phyloP scores from a whole-genome alignment of 2,329 filamentous ascomycete genomes.

The Diaporthe batatas region DNA sequence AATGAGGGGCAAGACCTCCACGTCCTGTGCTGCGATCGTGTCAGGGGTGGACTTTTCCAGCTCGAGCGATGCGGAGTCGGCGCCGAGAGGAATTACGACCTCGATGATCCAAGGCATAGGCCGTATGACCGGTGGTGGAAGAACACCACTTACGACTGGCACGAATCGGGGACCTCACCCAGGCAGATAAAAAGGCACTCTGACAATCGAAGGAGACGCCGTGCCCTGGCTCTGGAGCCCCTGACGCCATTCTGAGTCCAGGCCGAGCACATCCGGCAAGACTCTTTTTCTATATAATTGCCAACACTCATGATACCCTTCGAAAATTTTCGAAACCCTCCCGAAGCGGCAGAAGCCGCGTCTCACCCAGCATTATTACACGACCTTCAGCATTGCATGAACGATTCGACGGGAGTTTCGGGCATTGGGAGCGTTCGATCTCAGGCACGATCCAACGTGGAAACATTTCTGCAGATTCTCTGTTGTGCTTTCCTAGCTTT shows the following conservation, averaged over 20 bases:
- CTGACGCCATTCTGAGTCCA: constrained; percentile 48
- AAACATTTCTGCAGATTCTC: constrained; percentile 17
- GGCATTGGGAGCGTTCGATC: constrained; percentile 40
- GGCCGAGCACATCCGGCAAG: background rate
- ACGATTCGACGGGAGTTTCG: constrained; percentile 37
- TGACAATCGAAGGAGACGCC: constrained; percentile 43
- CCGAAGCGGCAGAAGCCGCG: background rate
- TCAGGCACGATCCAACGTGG: constrained; percentile 21
- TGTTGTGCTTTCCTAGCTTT: background rate
- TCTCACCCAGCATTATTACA: constrained; percentile 13
- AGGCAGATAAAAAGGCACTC: constrained; percentile 38
- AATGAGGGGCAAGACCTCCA: constrained; percentile 77
- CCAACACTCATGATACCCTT: constrained; percentile 41
- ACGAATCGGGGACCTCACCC: constrained; percentile 44
- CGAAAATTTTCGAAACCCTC: constrained; percentile 1
- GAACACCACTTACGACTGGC: constrained; percentile 46
- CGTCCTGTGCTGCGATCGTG: constrained; percentile 74
- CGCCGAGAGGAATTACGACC: constrained; percentile 51
- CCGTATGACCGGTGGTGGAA: constrained; percentile 37
- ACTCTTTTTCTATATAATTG: constrained; percentile 38
- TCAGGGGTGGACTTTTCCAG: constrained; percentile 76
- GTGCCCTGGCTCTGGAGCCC: constrained; percentile 40
- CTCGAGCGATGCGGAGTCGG: constrained; percentile 64
- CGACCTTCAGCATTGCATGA: constrained; percentile 35
- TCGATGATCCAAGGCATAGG: constrained; percentile 30